A percentile compares a stretch with the other conserved stretches of the same genome.
Conservation (phyloP, 2,329 filamentous ascomycete species). For the Stachybotrys elegans region DNA sequence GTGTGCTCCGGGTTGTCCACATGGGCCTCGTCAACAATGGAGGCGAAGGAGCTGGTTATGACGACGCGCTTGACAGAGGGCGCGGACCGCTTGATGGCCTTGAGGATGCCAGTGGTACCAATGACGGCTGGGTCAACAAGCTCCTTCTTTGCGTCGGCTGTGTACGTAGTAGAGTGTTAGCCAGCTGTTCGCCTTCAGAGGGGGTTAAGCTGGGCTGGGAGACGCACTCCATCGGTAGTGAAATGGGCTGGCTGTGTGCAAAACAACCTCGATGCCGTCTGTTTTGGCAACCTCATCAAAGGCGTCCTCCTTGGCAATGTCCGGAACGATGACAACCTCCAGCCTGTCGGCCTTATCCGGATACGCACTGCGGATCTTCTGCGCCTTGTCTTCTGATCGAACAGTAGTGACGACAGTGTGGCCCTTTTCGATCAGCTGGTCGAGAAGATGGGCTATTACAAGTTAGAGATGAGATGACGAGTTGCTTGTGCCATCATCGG, state of each 20-base stretch:
- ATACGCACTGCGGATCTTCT: slow-evolving; percentile 45
- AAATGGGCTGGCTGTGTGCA: slow-evolving; percentile 59
- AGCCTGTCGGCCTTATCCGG: slow-evolving; percentile 38
- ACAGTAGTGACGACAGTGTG: slow-evolving; percentile 53
- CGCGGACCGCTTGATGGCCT: slow-evolving; percentile 57
- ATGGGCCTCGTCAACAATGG: slow-evolving; percentile 37
- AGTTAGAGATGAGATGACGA: too few relatives aligned
- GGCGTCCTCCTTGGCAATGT: slow-evolving; percentile 68
- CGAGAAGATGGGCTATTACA: slow-evolving; percentile 51
- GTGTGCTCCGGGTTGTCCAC: slow-evolving; percentile 31
- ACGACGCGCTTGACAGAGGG: slow-evolving; percentile 66
- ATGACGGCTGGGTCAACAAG: slow-evolving; percentile 53
- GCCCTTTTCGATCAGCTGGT: slow-evolving; percentile 45
- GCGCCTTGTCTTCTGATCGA: slow-evolving; percentile 48
- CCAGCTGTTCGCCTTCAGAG: neutral
- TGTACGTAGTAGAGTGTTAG: neutral
- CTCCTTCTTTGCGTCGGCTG: slow-evolving; percentile 44
- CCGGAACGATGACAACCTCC: slow-evolving; percentile 60
- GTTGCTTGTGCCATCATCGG: slow-evolving; percentile 5
- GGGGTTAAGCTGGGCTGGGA: neutral
- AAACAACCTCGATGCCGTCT: slow-evolving; percentile 47
- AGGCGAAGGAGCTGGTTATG: slow-evolving; percentile 52
- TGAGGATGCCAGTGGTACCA: slow-evolving; percentile 64
- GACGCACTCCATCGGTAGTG: slow-evolving; percentile 43
- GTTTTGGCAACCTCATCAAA: slow-evolving; percentile 60